Evolutionary conservation across 139 green algal genomes (phyloP), one percentile per base, ranked within the genome.

Genomic region (Nannochloris sp.): DNA sequence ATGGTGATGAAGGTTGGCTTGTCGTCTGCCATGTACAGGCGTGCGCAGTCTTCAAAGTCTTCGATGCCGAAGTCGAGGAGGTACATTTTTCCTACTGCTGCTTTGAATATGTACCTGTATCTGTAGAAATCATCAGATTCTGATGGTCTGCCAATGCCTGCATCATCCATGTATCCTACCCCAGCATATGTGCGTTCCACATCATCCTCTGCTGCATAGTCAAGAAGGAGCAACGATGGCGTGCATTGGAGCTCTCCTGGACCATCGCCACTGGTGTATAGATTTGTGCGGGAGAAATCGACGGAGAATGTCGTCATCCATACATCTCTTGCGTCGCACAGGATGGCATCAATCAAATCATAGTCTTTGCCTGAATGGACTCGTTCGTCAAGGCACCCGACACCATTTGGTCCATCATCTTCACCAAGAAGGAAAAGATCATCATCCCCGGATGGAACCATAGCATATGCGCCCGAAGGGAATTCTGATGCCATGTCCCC

Each of bases 61-160:
- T 53, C 46, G 46, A 53, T 53, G 1, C 46, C 46, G 46, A 53
- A 53, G 24, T 53, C 46, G 15, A 53, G 46, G 46, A 53, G 46
- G 2, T 53, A 53, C 46, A 53, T 53, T 21, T 53, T 53, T 8
- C 46, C 46, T 53, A 53, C 46, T 0, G n/a, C 46, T 25, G 46
- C 46, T 53, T 53, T 53, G 11, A 53, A 23, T 19, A 21, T 19
- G 46, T 53, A 53, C n/a, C 46, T 53, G 4, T 53, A 53, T 21
- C 46, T 53, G 46, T 53, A 53, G n/a, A 53, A 53, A 21, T 53
- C 46, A 53, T 53, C 46, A 3, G 46, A 53, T 21, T 53, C 46
- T 53, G 46, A 53, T 53, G 46, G 46, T 25, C 46, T 19, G 18
- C 46, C 46, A 9, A 53, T 53, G 7, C 46, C 46, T 53, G 46